Evolutionary conservation across 1,284 basidiomycete species (phyloP).

Genomic region (Ceratobasidium sp.): DNA sequence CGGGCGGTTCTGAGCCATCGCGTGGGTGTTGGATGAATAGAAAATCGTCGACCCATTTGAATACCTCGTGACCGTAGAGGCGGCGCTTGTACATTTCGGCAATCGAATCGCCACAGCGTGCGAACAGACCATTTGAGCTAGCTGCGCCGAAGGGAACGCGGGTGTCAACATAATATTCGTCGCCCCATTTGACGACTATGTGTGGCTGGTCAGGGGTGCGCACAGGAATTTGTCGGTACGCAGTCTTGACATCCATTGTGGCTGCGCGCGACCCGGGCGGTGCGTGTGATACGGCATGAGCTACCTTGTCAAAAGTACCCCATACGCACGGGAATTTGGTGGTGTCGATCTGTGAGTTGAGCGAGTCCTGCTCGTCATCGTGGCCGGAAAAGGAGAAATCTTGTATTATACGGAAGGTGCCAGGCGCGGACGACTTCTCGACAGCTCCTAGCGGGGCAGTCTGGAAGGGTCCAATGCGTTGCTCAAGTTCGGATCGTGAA

Average conservation of each 20-base stretch:
- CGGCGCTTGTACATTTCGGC: slow-evolving; percentile 56
- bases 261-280: slow-evolving; percentile 59
- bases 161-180: slow-evolving; percentile 55
- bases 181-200: slow-evolving; percentile 52
- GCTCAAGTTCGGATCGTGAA: neutral
- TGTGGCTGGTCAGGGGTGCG: slow-evolving; percentile 59
- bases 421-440: slow-evolving; percentile 54
- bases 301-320: slow-evolving; percentile 59
- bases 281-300: slow-evolving; percentile 54
- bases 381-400: slow-evolving; percentile 60
- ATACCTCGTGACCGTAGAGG: slow-evolving; percentile 59
- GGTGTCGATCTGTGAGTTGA: slow-evolving; percentile 59
- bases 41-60: slow-evolving; percentile 63
- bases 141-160: slow-evolving; percentile 57
- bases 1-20: neutral
- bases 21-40: slow-evolving; percentile 57
- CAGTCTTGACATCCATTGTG: slow-evolving; percentile 56
- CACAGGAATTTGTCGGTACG: slow-evolving; percentile 58
- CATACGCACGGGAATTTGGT: slow-evolving; percentile 61
- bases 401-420: slow-evolving; percentile 59
- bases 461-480: slow-evolving; percentile 35
- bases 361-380: slow-evolving; percentile 50
- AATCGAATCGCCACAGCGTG: slow-evolving; percentile 54
- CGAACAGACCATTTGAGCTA: slow-evolving; percentile 57
- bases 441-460: slow-evolving; percentile 22